Conservation (phyloP, 2,329 filamentous ascomycete species). For the Fulvia fulva region DNA sequence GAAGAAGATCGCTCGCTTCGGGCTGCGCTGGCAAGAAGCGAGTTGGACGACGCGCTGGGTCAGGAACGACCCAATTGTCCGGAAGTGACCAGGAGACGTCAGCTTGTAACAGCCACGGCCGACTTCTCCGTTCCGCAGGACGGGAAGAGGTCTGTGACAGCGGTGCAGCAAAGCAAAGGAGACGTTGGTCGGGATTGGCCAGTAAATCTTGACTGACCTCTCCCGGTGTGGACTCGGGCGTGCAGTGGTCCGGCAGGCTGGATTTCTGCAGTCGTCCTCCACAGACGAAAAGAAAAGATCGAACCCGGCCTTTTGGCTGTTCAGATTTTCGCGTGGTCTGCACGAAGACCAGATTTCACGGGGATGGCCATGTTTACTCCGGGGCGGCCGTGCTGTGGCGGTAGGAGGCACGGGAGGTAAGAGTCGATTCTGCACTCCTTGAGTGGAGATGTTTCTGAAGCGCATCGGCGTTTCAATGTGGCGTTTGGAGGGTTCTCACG, state of each 20-base stretch:
- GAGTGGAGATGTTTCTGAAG: background rate
- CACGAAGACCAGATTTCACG: background rate
- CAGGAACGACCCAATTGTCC: background rate
- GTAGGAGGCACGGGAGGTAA: background rate
- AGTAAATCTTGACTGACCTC: background rate
- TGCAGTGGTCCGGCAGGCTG: too few species aligned
- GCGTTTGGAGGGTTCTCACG: background rate
- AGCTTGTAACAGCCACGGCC: background rate
- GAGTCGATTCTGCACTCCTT: background rate
- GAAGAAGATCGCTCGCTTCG: background rate
- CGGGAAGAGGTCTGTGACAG: background rate
- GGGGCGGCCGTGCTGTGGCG: background rate
- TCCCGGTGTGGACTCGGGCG: background rate
- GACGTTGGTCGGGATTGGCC: background rate
- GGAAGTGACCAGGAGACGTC: background rate
- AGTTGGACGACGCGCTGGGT: background rate
- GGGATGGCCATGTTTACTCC: background rate
- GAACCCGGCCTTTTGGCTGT: background rate
- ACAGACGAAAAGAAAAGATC: background rate
- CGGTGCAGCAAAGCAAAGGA: conserved; percentile 1
- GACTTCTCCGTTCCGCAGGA: background rate
- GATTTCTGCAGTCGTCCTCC: too few species aligned
- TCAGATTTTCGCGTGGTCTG: background rate
- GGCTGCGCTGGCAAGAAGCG: background rate
- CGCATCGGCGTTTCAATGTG: background rate